Conservation (phyloP, 2,329 filamentous ascomycete species). For the Cordyceps fumosorosea region DNA sequence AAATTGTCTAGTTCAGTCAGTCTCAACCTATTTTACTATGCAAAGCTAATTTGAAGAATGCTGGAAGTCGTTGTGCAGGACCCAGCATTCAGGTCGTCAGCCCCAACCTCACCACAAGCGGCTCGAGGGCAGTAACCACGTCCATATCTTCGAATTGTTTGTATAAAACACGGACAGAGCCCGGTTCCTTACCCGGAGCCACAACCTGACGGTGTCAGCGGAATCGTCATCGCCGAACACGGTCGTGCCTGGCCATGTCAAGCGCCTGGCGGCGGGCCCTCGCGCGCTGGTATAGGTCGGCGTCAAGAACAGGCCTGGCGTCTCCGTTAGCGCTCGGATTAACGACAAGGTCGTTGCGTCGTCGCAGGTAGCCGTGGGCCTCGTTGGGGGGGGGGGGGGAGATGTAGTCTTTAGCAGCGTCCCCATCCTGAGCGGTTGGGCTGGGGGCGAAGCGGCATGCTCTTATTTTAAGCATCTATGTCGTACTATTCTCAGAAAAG, state of each 20-base stretch:
- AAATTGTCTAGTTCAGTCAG: not conserved
- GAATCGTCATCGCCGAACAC: constrained; percentile 11
- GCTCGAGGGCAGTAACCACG: constrained; percentile 10
- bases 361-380: too few species aligned
- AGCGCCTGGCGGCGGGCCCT: constrained; percentile 14
- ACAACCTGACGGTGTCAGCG: constrained; percentile 3
- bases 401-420: too few species aligned
- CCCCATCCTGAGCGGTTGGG: too few species aligned
- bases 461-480: too few species aligned
- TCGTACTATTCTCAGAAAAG: too few species aligned
- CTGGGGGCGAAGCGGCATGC: too few species aligned
- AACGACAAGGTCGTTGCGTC: constrained; percentile 4
- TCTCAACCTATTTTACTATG: too few species aligned
- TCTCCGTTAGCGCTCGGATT: constrained; percentile 7
- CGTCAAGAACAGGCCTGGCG: constrained; percentile 15
- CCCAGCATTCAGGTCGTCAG: not conserved
- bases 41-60: not conserved
- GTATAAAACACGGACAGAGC: constrained; percentile 12
- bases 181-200: constrained; percentile 4
- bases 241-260: constrained; percentile 10
- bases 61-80: not conserved
- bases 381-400: too few species aligned
- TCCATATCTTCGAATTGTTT: constrained; percentile 14
- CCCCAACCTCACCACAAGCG: constrained; percentile 13
- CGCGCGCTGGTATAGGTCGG: constrained; percentile 10